These are phyloP conservation scores for Scheffersomyces cryptocercus DNA, from an alignment of 1,139 yeast species.

Conservation along the genomic window DNA sequence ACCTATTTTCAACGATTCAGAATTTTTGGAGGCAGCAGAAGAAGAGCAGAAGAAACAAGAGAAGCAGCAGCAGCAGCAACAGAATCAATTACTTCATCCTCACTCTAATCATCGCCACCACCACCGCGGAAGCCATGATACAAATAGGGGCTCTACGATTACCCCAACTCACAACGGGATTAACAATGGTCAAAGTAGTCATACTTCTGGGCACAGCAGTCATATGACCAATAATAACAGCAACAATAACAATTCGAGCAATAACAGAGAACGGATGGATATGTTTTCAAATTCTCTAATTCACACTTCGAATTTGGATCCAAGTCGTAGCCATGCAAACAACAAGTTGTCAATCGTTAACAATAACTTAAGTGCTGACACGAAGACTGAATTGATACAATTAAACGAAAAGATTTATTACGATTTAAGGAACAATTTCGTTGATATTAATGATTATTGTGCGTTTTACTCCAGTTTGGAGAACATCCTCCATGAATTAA, in stretches of 20 bases:
- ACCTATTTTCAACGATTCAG: conserved; percentile 20
- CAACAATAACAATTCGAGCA: neutral
- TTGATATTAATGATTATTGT: conserved; percentile 49
- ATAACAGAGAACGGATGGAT: neutral
- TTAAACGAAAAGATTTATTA: conserved; percentile 42
- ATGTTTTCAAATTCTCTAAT: neutral
- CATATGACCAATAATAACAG: too few species aligned
- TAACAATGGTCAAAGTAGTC: neutral
- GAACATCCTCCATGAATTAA: conserved; percentile 39
- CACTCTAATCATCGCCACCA: conserved; percentile 1
- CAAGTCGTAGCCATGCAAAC: neutral
- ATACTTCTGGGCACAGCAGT: too few species aligned
- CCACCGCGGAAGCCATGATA: neutral
- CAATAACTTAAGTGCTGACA: conserved; percentile 9
- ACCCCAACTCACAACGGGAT: neutral
- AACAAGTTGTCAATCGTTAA: neutral
- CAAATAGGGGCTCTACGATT: neutral
- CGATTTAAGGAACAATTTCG: conserved; percentile 46
- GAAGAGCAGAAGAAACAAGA: neutral
- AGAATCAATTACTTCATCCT: conserved; percentile 1
- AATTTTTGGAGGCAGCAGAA: conserved; percentile 1
- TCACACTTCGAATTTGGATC: conserved; percentile 1
- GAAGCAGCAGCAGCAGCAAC: neutral
- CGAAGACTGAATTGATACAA: conserved; percentile 28
- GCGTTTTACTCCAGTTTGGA: conserved; percentile 46